Evolutionary conservation across 768 basidiomycete genomes (phyloP).

Genomic region (Epithele typhae): DNA sequence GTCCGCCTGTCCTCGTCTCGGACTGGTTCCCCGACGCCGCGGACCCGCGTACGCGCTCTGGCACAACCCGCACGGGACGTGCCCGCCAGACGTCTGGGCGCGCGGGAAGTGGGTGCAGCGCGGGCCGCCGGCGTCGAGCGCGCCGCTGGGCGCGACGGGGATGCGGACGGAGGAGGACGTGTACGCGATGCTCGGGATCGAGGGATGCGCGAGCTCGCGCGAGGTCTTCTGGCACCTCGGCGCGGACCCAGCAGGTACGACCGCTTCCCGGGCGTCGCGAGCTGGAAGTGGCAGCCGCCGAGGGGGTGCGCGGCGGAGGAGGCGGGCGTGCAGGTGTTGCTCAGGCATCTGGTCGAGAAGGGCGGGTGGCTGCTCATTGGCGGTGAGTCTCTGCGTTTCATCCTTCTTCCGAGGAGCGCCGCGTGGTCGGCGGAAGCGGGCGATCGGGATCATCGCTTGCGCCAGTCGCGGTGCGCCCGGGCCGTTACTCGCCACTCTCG

Average conservation of each 20-base stretch:
- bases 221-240: conserved; percentile 65
- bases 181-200: conserved; percentile 49
- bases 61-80: conserved; percentile 17
- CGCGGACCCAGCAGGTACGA: conserved; percentile 44
- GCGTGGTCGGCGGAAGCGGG: too few species aligned
- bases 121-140: conserved; percentile 26
- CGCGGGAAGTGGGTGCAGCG: conserved; percentile 38
- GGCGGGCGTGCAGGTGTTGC: conserved; percentile 38
- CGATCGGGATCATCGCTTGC: too few species aligned
- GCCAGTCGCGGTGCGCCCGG: too few species aligned
- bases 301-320: conserved; percentile 38
- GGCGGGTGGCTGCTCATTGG: conserved; percentile 70
- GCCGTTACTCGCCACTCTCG: too few species aligned
- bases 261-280: conserved; percentile 48
- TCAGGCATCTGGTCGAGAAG: conserved; percentile 55
- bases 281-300: conserved; percentile 52
- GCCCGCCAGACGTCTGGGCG: conserved; percentile 33
- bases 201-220: conserved; percentile 58
- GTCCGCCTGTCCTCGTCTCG: too few species aligned
- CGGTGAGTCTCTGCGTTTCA: conserved; percentile 35
- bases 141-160: conserved; percentile 38
- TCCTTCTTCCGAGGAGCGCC: too few species aligned
- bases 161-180: too few species aligned
- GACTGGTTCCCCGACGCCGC: too few species aligned
- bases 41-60: too few species aligned